These are phyloP conservation scores for Pseudoturritis turrita DNA, from an alignment of 345 rosid species.

Conservation along the genomic window DNA sequence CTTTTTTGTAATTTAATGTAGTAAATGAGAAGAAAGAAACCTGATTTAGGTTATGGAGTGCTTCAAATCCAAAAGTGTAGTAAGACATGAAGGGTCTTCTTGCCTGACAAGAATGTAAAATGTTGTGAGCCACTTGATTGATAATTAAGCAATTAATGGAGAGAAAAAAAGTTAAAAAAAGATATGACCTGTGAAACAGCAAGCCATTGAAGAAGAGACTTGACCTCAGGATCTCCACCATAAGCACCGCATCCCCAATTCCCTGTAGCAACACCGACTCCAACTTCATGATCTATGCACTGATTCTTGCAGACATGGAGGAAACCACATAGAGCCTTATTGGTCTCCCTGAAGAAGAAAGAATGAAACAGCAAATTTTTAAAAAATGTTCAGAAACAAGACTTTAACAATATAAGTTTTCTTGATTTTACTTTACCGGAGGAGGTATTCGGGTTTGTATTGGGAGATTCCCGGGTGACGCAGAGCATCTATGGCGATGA, in stretches of 20 bases:
- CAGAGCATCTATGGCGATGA: slow-evolving; percentile 78
- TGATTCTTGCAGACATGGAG: slow-evolving; percentile 40
- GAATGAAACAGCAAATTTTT: not conserved
- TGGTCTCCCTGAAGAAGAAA: slow-evolving; percentile 51
- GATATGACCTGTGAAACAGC: slow-evolving; percentile 80
- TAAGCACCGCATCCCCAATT: slow-evolving; percentile 99
- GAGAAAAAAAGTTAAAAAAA: not conserved
- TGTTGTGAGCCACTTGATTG: not conserved
- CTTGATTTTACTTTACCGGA: slow-evolving; percentile 34
- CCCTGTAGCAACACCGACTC: slow-evolving; percentile 66
- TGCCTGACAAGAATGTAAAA: slow-evolving; percentile 42
- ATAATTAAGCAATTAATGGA: not conserved
- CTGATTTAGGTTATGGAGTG: slow-evolving; percentile 47
- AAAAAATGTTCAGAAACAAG: not conserved
- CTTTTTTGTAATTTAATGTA: not conserved
- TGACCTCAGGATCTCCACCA: slow-evolving; percentile 87
- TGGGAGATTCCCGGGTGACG: slow-evolving; percentile 55
- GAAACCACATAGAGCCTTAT: slow-evolving; percentile 84
- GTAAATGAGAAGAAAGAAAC: slow-evolving; percentile 24
- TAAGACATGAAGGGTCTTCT: slow-evolving; percentile 58
- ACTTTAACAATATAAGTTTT: not conserved
- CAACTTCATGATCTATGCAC: slow-evolving; percentile 35
- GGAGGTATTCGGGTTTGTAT: slow-evolving; percentile 42
- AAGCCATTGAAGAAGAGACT: slow-evolving; percentile 87
- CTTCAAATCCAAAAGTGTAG: slow-evolving; percentile 52